phyloP scores from a whole-genome alignment of 345 rosid genomes.

The Eucalyptus fibrosa region DNA sequence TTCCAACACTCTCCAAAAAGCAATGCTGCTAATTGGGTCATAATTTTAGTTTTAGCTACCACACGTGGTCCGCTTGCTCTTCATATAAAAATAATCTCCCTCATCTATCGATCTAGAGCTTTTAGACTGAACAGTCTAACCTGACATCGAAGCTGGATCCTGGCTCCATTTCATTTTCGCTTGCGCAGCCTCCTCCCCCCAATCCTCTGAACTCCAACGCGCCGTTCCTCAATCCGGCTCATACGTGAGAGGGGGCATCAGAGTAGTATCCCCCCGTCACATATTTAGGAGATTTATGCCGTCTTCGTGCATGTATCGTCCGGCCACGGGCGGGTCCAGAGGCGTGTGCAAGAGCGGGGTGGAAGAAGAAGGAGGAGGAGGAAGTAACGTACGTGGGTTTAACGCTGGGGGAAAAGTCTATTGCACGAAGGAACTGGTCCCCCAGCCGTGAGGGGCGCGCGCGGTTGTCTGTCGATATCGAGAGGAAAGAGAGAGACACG shows the following conservation, averaged over 20 bases:
- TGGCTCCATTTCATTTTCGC: not conserved
- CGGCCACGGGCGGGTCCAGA: not conserved
- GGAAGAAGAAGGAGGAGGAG: too few relatives aligned
- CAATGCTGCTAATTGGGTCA: not conserved
- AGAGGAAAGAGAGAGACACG: not conserved
- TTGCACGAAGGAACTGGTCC: not conserved
- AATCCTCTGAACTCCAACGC: not conserved
- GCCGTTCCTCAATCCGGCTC: not conserved
- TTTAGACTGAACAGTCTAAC: too few relatives aligned
- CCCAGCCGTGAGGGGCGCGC: not conserved
- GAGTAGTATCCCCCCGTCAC: not conserved
- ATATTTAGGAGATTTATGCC: not conserved
- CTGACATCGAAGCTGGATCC: too few relatives aligned
- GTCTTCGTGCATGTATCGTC: not conserved
- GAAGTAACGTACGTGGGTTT: not conserved
- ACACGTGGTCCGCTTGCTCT: too few relatives aligned
- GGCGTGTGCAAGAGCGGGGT: not conserved
- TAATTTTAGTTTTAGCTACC: too few relatives aligned
- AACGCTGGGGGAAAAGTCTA: not conserved
- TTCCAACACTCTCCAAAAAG: too few relatives aligned
- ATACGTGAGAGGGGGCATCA: not conserved
- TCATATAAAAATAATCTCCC: too few relatives aligned
- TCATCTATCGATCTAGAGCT: too few relatives aligned
- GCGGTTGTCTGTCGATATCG: not conserved
- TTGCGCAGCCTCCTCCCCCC: not conserved